Conservation (phyloP, 148 eudicot genomes). For the Beta vulgaris region DNA sequence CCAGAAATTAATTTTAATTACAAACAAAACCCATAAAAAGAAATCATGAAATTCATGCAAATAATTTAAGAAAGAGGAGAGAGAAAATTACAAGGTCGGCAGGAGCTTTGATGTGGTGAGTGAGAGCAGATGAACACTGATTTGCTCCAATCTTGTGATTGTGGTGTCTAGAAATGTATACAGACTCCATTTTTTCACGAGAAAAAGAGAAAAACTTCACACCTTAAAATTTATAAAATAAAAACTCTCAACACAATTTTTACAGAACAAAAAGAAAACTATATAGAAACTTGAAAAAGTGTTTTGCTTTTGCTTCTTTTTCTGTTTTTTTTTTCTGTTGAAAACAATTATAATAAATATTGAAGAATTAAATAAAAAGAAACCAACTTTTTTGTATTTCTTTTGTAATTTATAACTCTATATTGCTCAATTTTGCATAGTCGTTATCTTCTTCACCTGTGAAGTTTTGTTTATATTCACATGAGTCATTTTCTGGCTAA, state of each 20-base stretch:
- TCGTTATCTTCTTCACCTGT: not conserved
- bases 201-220: too few relatives aligned
- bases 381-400: not conserved
- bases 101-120: slow-evolving; percentile 66
- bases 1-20: not conserved
- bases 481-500: slow-evolving; percentile 9
- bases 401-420: not conserved
- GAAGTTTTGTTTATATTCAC: slow-evolving; percentile 25
- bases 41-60: not conserved
- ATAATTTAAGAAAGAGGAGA: not conserved
- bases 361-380: too few relatives aligned
- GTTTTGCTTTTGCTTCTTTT: too few relatives aligned
- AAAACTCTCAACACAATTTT: too few relatives aligned
- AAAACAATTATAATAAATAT: too few relatives aligned
- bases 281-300: too few relatives aligned
- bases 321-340: too few relatives aligned
- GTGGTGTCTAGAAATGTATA: slow-evolving; percentile 54
- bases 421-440: slow-evolving; percentile 3
- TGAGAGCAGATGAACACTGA: slow-evolving; percentile 67
- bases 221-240: too few relatives aligned
- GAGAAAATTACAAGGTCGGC: slow-evolving; percentile 47
- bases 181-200: slow-evolving; percentile 36
- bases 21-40: not conserved
- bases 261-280: too few relatives aligned
- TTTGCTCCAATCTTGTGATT: slow-evolving; percentile 36